Conservation (phyloP, 1,284 basidiomycete species). For the Fomitiporia mediterranea region DNA sequence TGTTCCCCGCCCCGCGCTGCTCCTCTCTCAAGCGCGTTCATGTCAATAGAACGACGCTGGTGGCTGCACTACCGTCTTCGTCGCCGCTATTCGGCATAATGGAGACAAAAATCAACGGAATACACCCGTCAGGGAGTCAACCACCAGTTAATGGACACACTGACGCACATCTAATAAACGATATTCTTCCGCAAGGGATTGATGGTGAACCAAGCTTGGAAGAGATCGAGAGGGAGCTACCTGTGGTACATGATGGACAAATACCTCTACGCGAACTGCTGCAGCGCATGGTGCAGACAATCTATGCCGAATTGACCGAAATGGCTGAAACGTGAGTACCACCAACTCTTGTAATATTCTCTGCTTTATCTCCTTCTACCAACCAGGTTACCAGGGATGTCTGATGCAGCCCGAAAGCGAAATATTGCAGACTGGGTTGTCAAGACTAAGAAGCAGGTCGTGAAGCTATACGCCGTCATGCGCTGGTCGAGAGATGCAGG, state of each 20-base stretch:
- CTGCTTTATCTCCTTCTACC: constrained; percentile 12
- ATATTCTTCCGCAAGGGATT: constrained; percentile 27
- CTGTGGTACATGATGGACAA: constrained; percentile 70
- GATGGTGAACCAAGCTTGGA: constrained; percentile 44
- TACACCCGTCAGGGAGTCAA: constrained; percentile 1
- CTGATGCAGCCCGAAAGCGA: constrained; percentile 77
- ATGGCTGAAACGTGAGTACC: constrained; percentile 76
- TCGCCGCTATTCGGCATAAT: constrained; percentile 10
- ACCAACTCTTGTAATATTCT: neutral
- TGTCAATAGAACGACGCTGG: neutral
- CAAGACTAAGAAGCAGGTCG: constrained; percentile 82
- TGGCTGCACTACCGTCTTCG: neutral
- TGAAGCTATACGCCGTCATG: constrained; percentile 81
- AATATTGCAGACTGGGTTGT: constrained; percentile 85
- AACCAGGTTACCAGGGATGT: constrained; percentile 74
- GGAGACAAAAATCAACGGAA: constrained; percentile 18
- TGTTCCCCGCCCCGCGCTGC: neutral
- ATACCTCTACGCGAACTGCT: constrained; percentile 71
- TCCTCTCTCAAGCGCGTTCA: constrained; percentile 7
- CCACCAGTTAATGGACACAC: constrained; percentile 5
- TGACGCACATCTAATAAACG: constrained; percentile 14
- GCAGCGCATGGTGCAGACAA: constrained; percentile 70
- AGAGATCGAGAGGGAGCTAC: constrained; percentile 70
- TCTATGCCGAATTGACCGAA: constrained; percentile 81
- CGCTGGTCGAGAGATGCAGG: constrained; percentile 81